A percentile compares a stretch with the other conserved stretches of the same genome.
phyloP scores from a whole-genome alignment of 116 monocot genomes.

The Thalassia testudinum region DNA sequence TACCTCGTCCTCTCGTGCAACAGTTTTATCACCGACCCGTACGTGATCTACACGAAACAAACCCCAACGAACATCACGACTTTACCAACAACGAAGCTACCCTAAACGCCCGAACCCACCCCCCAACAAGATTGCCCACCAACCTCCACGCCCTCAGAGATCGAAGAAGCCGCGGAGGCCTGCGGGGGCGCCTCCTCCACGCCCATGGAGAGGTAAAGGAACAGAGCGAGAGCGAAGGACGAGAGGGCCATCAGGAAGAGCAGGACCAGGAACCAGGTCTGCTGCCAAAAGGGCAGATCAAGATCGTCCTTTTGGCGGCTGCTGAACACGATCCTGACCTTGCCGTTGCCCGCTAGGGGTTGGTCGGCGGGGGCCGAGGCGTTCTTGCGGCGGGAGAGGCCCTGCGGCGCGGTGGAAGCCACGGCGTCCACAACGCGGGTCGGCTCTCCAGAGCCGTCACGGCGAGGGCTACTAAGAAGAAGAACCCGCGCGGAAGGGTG shows the following conservation, averaged over 20 bases:
- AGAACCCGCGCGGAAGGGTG: neutral
- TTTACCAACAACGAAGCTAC: no score
- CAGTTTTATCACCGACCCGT: constrained; percentile 66
- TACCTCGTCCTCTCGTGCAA: constrained; percentile 90
- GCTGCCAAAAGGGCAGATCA: constrained; percentile 39
- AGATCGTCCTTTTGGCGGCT: neutral
- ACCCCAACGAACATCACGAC: neutral
- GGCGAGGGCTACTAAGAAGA: neutral
- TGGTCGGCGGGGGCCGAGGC: constrained; percentile 1
- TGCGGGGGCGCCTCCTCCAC: constrained; percentile 24
- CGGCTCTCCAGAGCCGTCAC: constrained; percentile 25
- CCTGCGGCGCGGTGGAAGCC: constrained; percentile 20
- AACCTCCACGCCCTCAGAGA: constrained; percentile 48
- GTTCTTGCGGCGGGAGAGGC: constrained; percentile 28
- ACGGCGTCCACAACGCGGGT: constrained; percentile 27
- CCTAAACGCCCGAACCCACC: neutral
- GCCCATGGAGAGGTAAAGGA: constrained; percentile 32
- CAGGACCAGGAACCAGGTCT: constrained; percentile 33
- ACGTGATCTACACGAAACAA: constrained; percentile 45
- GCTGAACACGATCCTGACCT: neutral
- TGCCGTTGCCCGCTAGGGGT: neutral
- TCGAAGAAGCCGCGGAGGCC: constrained; percentile 19
- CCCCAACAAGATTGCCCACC: neutral
- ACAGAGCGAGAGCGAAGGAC: constrained; percentile 29
- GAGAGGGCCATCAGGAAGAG: constrained; percentile 45